A percentile compares a stretch with the other conserved stretches of the same genome.
These are phyloP conservation scores for Ceratocystis variospora DNA, from an alignment of 2,329 filamentous ascomycete species.

Conservation along the genomic window DNA sequence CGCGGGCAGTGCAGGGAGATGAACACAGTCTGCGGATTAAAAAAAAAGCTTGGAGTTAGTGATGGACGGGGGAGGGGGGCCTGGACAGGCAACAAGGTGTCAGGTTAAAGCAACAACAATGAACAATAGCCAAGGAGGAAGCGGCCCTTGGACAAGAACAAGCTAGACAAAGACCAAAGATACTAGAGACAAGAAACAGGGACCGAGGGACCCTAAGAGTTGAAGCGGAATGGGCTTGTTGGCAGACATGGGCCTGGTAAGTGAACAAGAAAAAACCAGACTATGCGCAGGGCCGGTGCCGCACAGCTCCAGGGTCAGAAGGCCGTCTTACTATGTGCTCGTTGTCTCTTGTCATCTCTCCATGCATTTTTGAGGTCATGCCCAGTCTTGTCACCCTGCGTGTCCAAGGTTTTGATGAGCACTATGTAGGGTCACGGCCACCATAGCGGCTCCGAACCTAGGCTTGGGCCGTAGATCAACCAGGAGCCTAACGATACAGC, in stretches of 20 bases:
- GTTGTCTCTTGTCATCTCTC: not conserved
- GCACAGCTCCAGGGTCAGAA: not conserved
- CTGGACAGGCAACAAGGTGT: not conserved
- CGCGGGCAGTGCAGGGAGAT: not conserved
- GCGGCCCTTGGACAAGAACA: not conserved
- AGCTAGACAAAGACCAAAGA: not conserved
- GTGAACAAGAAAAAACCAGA: not conserved
- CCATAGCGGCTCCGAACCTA: not conserved
- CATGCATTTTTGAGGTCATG: not conserved
- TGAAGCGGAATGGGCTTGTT: not conserved
- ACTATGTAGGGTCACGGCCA: not conserved
- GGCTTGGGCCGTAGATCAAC: not conserved
- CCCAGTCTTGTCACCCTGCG: not conserved
- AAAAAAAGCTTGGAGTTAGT: not conserved
- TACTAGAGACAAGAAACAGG: not conserved
- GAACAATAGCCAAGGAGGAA: not conserved
- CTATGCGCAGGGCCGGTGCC: not conserved
- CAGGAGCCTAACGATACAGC: not conserved
- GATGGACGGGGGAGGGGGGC: not conserved
- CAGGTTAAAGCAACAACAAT: not conserved
- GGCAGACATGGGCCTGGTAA: not conserved
- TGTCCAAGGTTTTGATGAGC: not conserved
- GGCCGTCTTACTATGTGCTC: not conserved
- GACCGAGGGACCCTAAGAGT: not conserved
- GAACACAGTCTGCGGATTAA: not conserved